Evolutionary conservation across 352 stramenopile species (phyloP).

Genomic region (Stramenopiles sp.): DNA sequence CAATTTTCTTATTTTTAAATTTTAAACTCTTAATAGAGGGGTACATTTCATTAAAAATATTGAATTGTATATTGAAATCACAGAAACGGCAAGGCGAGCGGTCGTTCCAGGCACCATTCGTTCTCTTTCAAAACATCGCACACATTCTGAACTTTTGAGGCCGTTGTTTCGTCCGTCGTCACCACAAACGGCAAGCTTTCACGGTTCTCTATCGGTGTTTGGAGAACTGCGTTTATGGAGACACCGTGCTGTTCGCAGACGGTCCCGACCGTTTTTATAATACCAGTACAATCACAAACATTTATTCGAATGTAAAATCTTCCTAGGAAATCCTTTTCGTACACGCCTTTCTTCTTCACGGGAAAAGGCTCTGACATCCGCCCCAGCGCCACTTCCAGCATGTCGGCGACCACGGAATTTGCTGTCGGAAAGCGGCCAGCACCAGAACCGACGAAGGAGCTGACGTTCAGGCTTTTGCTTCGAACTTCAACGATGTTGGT

Average conservation of each 20-base stretch:
- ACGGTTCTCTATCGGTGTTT: slow-evolving; percentile 73
- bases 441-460: slow-evolving; percentile 69
- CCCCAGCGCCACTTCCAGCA: slow-evolving; percentile 64
- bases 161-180: slow-evolving; percentile 69
- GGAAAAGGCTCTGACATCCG: slow-evolving; percentile 54
- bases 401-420: slow-evolving; percentile 84
- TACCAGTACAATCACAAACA: slow-evolving; percentile 71
- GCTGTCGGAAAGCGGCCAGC: slow-evolving; percentile 80
- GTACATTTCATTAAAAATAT: too few species aligned
- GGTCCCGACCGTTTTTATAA: slow-evolving; percentile 78
- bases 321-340: slow-evolving; percentile 70
- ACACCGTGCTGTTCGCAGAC: slow-evolving; percentile 77
- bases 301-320: slow-evolving; percentile 84
- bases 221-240: slow-evolving; percentile 88
- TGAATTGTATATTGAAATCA: background rate
- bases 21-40: too few species aligned
- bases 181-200: slow-evolving; percentile 84
- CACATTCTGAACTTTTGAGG: slow-evolving; percentile 64
- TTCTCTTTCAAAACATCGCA: slow-evolving; percentile 60
- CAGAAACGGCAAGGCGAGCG: background rate
- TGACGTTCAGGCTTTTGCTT: slow-evolving; percentile 56
- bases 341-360: slow-evolving; percentile 35
- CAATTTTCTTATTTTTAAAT: too few species aligned
- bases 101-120: background rate
- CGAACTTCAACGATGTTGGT: slow-evolving; percentile 61